Conservation (phyloP, 257 asterid species). For the Petunia axillaris region DNA sequence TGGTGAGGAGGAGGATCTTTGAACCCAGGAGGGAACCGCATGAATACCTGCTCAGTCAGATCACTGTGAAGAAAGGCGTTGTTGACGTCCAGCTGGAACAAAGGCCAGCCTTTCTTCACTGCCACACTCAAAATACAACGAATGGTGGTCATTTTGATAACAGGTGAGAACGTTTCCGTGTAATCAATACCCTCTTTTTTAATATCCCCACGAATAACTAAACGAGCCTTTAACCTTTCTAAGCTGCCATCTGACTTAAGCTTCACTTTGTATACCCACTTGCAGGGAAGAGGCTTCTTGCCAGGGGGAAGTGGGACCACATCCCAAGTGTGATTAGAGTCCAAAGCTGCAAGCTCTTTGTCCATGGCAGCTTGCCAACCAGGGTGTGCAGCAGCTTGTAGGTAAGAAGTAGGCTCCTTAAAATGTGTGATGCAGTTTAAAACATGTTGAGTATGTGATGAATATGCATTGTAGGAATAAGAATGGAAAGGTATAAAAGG, state of each 20-base stretch:
- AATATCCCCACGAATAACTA: not conserved
- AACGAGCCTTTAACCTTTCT: not conserved
- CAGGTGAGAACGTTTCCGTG: not conserved
- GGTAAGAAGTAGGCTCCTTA: not conserved
- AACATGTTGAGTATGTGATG: too few species aligned
- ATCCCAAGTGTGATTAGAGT: not conserved
- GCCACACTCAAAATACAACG: not conserved
- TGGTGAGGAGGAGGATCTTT: accelerated
- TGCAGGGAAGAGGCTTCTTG: not conserved
- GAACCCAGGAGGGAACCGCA: not conserved
- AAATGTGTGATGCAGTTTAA: too few species aligned
- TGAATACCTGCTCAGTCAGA: not conserved
- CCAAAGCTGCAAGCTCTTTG: not conserved
- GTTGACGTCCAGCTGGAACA: not conserved
- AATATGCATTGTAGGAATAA: not conserved
- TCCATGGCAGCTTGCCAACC: not conserved
- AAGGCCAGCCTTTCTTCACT: too few species aligned
- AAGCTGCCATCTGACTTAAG: not conserved
- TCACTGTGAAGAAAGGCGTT: not conserved
- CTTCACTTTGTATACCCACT: not conserved
- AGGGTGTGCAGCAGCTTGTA: not conserved
- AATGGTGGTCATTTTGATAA: not conserved
- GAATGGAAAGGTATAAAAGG: not conserved
- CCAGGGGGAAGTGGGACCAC: not conserved
- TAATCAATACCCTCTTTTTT: not conserved